Evolutionary conservation across 2,329 filamentous ascomycete species (phyloP).

Genomic region (Venturia carpophila): DNA sequence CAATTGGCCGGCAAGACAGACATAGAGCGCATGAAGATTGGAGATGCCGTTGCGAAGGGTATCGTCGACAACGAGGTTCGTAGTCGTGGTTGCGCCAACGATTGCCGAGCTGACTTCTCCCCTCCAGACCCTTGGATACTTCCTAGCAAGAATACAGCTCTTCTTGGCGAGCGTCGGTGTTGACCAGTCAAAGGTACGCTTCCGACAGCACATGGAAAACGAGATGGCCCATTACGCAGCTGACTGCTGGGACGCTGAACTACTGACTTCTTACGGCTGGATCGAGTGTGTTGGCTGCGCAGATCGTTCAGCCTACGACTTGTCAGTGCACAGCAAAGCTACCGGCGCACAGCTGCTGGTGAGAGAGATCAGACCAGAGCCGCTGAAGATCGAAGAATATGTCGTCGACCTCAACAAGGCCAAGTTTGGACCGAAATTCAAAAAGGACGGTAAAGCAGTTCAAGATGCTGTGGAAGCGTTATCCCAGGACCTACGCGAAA

Average conservation of each 20-base stretch:
- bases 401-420: constrained; percentile 85
- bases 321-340: constrained; percentile 87
- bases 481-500: constrained; percentile 73
- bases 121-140: constrained; percentile 75
- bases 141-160: constrained; percentile 84
- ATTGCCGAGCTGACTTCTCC: too few species aligned
- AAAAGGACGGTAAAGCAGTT: constrained; percentile 83
- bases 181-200: constrained; percentile 80
- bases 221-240: constrained; percentile 90
- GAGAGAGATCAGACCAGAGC: constrained; percentile 70
- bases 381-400: constrained; percentile 77
- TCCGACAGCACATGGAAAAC: constrained; percentile 92
- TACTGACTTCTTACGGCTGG: constrained; percentile 89
- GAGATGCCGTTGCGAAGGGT: constrained; percentile 72
- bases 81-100: too few species aligned
- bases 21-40: constrained; percentile 66
- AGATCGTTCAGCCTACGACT: constrained; percentile 88
- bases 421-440: constrained; percentile 90
- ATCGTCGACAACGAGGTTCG: constrained; percentile 76
- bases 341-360: constrained; percentile 82
- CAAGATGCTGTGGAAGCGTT: constrained; percentile 70
- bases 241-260: constrained; percentile 97
- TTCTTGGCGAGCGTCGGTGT: constrained; percentile 86
- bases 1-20: constrained; percentile 81
- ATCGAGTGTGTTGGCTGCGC: constrained; percentile 97